These are phyloP conservation scores for Aspergillus proliferans DNA, from an alignment of 2,329 filamentous ascomycete genomes.

Conservation along the genomic window DNA sequence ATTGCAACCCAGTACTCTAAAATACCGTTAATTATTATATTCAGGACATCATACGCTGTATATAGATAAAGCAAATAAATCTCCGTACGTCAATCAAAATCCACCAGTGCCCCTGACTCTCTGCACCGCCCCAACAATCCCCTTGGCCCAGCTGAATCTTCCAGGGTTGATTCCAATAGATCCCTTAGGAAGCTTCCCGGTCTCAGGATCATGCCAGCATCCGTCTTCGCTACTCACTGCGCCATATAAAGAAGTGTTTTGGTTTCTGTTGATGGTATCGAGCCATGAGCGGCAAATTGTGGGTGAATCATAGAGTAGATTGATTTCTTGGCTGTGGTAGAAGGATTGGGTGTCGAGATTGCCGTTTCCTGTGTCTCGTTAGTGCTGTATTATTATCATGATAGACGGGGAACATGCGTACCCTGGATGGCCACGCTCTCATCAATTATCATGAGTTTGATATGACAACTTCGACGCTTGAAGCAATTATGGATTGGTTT, in stretches of 20 bases:
- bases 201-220: constrained; percentile 53
- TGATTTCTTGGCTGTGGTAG: constrained; percentile 72
- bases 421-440: constrained; percentile 61
- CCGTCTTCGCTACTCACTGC: constrained; percentile 50
- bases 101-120: constrained; percentile 52
- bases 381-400: not conserved
- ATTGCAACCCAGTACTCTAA: too few relatives aligned
- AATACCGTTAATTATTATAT: too few relatives aligned
- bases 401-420: constrained; percentile 1
- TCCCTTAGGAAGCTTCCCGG: constrained; percentile 43
- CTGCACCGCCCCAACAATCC: constrained; percentile 52
- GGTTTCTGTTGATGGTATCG: constrained; percentile 56
- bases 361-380: constrained; percentile 49
- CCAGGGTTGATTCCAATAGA: constrained; percentile 51
- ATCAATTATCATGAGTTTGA: constrained; percentile 73
- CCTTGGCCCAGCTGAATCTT: constrained; percentile 54
- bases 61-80: not conserved
- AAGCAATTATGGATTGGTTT: constrained; percentile 59
- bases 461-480: constrained; percentile 64
- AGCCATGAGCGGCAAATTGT: constrained; percentile 59
- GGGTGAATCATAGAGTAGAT: constrained; percentile 64
- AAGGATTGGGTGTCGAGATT: constrained; percentile 78
- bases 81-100: constrained; percentile 34
- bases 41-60: too few relatives aligned
- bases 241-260: constrained; percentile 60